A percentile compares a stretch with the other conserved stretches of the same genome.
Conservation (phyloP, 2,329 filamentous ascomycete genomes). For the Phaeosphaeriaceae sp. region DNA sequence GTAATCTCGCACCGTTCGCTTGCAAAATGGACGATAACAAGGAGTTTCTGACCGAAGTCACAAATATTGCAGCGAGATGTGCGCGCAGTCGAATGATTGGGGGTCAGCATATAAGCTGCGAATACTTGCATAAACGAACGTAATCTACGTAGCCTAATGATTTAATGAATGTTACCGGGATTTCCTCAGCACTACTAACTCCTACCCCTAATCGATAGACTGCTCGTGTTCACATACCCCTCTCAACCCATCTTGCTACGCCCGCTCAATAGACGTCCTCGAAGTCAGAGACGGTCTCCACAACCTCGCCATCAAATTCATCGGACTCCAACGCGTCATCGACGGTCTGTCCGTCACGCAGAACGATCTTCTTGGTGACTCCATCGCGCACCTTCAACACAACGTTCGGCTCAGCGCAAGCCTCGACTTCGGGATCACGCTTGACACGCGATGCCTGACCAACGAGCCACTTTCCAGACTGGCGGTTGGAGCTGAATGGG, state of each 20-base stretch:
- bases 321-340: conserved; percentile 5
- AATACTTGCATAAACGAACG: background rate
- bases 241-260: background rate
- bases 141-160: background rate
- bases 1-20: no score
- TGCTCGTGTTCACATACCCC: background rate
- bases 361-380: conserved; percentile 4
- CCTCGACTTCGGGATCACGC: conserved; percentile 5
- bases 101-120: no score
- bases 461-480: conserved; percentile 4
- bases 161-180: background rate
- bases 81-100: no score
- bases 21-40: no score
- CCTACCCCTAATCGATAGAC: background rate
- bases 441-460: conserved; percentile 2
- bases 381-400: conserved; percentile 9
- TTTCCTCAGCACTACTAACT: no score
- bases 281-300: conserved; percentile 1
- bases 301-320: background rate
- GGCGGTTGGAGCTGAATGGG: conserved; percentile 1
- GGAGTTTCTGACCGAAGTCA: no score
- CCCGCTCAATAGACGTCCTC: background rate
- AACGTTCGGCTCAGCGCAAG: conserved; percentile 9
- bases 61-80: no score
- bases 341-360: conserved; percentile 6